phyloP scores from a whole-genome alignment of 2,329 filamentous ascomycete species.

The Blastomyces emzantsi region DNA sequence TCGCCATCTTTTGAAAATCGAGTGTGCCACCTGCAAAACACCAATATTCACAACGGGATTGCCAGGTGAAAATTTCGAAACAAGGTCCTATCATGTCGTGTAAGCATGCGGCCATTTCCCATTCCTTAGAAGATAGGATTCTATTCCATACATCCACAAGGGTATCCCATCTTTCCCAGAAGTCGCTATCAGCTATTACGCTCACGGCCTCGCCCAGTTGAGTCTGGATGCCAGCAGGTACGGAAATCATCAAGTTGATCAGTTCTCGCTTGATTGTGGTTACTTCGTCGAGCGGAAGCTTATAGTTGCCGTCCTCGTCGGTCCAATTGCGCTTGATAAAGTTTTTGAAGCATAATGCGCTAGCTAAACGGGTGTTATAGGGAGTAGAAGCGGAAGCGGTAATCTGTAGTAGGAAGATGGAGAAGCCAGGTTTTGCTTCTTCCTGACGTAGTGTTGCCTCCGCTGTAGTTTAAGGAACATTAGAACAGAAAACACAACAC shows the following conservation, averaged over 20 bases:
- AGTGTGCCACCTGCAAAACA: slow-evolving; percentile 93
- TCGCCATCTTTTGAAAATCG: slow-evolving; percentile 93
- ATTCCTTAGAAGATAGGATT: neutral
- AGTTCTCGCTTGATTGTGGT: slow-evolving; percentile 87
- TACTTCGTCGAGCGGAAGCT: slow-evolving; percentile 74
- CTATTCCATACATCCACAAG: slow-evolving; percentile 60
- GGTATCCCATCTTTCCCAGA: slow-evolving; percentile 95
- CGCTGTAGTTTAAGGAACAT: slow-evolving; percentile 45
- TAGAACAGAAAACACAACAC: slow-evolving; percentile 5
- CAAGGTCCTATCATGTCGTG: slow-evolving; percentile 57
- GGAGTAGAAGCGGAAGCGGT: slow-evolving; percentile 67
- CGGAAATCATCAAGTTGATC: slow-evolving; percentile 91
- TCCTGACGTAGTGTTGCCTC: slow-evolving; percentile 70
- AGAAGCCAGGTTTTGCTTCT: slow-evolving; percentile 78
- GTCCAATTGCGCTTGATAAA: slow-evolving; percentile 93
- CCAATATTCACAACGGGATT: slow-evolving; percentile 84
- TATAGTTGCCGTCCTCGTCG: slow-evolving; percentile 92
- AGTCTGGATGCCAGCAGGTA: slow-evolving; percentile 76
- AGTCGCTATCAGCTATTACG: slow-evolving; percentile 95
- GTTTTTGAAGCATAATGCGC: slow-evolving; percentile 96
- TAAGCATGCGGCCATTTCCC: neutral
- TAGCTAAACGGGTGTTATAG: slow-evolving; percentile 71
- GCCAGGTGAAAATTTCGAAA: slow-evolving; percentile 71
- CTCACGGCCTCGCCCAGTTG: slow-evolving; percentile 96
- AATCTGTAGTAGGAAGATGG: slow-evolving; percentile 78